These are phyloP conservation scores for Durusdinium trenchii DNA, from an alignment of 73 alveolate species.

Conservation along the genomic window DNA sequence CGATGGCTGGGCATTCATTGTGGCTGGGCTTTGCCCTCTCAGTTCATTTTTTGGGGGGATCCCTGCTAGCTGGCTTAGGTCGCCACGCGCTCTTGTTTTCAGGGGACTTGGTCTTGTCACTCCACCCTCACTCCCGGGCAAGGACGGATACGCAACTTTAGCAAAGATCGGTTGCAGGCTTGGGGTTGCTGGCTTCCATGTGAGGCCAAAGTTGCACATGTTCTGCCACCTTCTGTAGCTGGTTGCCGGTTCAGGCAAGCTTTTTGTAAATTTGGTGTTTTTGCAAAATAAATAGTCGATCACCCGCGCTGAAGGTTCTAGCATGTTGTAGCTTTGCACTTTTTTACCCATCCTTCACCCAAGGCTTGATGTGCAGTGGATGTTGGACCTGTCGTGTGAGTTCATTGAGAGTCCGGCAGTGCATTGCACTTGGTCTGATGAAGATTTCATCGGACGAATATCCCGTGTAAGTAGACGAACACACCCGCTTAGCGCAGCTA, in stretches of 20 bases:
- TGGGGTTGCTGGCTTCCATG: neutral
- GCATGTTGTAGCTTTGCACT: neutral
- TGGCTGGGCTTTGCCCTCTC: neutral
- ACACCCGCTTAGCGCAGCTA: neutral
- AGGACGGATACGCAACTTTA: constrained; percentile 60
- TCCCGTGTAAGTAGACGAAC: neutral
- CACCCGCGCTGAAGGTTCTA: neutral
- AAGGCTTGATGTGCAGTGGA: constrained; percentile 25
- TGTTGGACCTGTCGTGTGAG: too few relatives aligned
- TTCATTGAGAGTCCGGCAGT: neutral
- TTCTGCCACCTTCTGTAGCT: neutral
- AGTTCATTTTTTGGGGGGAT: too few relatives aligned
- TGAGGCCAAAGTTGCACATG: constrained; percentile 43
- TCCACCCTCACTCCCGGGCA: too few relatives aligned
- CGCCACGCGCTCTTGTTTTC: neutral
- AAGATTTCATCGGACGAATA: constrained; percentile 34
- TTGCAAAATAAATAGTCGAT: too few relatives aligned
- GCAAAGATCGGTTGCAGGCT: neutral
- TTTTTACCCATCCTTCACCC: neutral
- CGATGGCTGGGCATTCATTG: constrained; percentile 17
- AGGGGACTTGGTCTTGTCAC: too few relatives aligned
- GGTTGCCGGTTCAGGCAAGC: neutral
- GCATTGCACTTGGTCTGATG: constrained; percentile 20
- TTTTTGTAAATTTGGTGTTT: too few relatives aligned
- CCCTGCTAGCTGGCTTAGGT: neutral